Evolutionary conservation across 2,329 filamentous ascomycete species (phyloP), one percentile per base, ranked within the genome.

Genomic region (Aspergillus novoparasiticus): DNA sequence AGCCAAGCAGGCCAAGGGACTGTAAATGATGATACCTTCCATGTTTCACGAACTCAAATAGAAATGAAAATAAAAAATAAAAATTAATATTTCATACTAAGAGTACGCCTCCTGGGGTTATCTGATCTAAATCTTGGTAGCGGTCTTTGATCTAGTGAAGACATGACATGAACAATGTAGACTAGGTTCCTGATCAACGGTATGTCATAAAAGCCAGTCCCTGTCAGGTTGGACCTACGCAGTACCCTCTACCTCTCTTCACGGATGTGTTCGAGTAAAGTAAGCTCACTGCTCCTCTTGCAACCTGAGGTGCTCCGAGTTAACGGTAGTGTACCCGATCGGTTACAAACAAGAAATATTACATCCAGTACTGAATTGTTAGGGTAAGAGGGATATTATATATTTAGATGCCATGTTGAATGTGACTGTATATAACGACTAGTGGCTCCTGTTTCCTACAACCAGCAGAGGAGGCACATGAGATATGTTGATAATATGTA

Each of bases 1-100:
- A 79, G 90, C 88, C 61, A 92, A 93, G 58, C 86, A 88, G 73
- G 84, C 86, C 66, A 81, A 81, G 73, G 78, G 79, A 50, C 62
- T 79, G 67, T 78, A 75, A 71, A 61, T 32, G 59, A 21, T 19
- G 59, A 21, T 26, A 26, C 46, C 45, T 26, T 14, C 48, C 26
- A 32, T 30, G 10, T 32, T 34, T 41, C 19, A 26, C 23, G 21
- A 48, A 23, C 28, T 53, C 14, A 6, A 19, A 8, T 21, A 54
- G 28, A 16, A 36, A 54, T 54, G 56, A 16, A 14, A 23, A 50
- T 36, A 19, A n/a, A 26, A 32, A 46, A 19, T 32, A 28, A 12
- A 36, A 14, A 3, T 41, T n/a, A 19, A 41, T 41, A n/a, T 41
- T n/a, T 19, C 19, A 41, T 1, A 10, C 19, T 41, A n/a, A 41